These are phyloP conservation scores for Gnomoniopsis sp. DNA, from an alignment of 2,329 filamentous ascomycete genomes.

Conservation along the genomic window DNA sequence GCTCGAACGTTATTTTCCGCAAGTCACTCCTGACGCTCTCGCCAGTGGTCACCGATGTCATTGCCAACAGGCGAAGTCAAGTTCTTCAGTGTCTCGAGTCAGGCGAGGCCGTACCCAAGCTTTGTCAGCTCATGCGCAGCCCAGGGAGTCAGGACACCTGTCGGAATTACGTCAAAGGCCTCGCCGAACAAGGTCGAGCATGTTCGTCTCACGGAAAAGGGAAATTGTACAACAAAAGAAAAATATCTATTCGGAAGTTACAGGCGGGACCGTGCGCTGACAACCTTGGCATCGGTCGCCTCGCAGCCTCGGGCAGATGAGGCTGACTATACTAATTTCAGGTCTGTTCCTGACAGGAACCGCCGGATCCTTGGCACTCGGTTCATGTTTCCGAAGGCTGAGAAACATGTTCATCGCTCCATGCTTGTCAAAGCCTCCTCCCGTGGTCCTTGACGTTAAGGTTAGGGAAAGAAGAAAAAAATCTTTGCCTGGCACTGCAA, in stretches of 20 bases:
- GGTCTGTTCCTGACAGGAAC: background rate
- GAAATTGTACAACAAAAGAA: too few relatives aligned
- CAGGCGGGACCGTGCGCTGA: too few relatives aligned
- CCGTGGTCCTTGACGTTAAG: background rate
- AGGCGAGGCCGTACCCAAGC: background rate
- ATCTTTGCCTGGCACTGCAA: too few relatives aligned
- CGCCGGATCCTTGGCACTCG: background rate
- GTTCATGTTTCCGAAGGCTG: background rate
- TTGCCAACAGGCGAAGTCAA: background rate
- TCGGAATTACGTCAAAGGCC: too few relatives aligned
- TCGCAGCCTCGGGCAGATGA: background rate
- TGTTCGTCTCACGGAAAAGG: too few relatives aligned
- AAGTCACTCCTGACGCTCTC: background rate
- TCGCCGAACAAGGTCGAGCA: too few relatives aligned
- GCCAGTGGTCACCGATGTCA: conserved; percentile 5
- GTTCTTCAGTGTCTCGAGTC: conserved; percentile 7
- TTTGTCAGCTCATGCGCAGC: background rate
- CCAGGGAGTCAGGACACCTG: too few relatives aligned
- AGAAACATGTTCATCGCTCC: background rate
- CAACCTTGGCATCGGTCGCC: too few relatives aligned
- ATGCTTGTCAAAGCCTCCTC: background rate
- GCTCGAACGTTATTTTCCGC: conserved; percentile 3
- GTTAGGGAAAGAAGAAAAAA: too few relatives aligned
- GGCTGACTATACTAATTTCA: background rate
- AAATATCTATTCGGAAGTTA: too few relatives aligned